phyloP scores from a whole-genome alignment of 2,329 filamentous ascomycete genomes.

The Xylaria sp. region DNA sequence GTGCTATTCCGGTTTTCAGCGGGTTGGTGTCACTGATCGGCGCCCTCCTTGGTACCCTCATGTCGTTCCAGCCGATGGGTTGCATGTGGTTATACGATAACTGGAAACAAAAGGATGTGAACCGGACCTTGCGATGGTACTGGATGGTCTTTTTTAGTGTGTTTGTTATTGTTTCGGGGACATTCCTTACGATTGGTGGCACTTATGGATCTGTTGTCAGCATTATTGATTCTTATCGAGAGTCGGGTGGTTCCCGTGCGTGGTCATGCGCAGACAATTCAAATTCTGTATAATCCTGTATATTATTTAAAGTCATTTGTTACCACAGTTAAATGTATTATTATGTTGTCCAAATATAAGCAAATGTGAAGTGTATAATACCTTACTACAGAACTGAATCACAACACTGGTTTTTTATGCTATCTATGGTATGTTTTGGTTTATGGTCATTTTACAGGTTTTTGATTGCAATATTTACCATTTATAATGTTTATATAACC shows the following conservation, averaged over 20 bases:
- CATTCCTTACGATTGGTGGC: constrained; percentile 56
- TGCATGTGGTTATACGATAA: constrained; percentile 58
- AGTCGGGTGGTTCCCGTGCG: constrained; percentile 50
- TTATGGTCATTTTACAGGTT: background rate
- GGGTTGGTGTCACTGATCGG: constrained; percentile 47
- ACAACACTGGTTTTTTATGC: background rate
- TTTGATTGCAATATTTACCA: background rate
- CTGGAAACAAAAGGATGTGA: constrained; percentile 44
- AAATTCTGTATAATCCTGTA: constrained; percentile 52
- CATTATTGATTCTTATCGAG: constrained; percentile 53
- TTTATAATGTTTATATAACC: background rate
- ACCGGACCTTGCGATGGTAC: constrained; percentile 35
- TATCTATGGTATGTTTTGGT: background rate
- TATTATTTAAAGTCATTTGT: background rate
- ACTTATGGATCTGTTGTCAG: constrained; percentile 57
- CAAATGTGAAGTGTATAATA: background rate
- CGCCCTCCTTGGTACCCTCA: constrained; percentile 45
- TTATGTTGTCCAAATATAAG: background rate
- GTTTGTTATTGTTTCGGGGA: constrained; percentile 52
- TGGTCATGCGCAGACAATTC: constrained; percentile 59
- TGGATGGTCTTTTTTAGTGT: constrained; percentile 40
- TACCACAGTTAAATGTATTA: background rate
- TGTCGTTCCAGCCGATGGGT: constrained; percentile 48
- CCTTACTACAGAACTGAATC: background rate
- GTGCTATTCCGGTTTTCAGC: constrained; percentile 46